These are phyloP conservation scores for Trametes cubensis DNA, from an alignment of 768 basidiomycete genomes.

Conservation along the genomic window DNA sequence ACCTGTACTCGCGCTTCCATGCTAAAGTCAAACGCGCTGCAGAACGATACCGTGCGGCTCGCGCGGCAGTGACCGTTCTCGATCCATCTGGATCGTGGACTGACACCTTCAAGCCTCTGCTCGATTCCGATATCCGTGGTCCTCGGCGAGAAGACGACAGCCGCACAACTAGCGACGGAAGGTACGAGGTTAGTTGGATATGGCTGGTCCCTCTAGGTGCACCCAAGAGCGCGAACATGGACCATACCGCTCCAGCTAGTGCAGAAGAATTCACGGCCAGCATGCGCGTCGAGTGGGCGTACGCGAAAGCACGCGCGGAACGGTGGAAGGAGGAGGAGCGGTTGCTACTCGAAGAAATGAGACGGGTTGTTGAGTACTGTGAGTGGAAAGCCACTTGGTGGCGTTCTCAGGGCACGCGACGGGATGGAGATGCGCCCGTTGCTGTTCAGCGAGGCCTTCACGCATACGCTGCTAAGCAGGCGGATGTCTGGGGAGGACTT, in stretches of 20 bases:
- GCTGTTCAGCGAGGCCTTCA: not conserved
- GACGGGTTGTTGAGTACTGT: conserved; percentile 28
- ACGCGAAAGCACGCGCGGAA: conserved; percentile 33
- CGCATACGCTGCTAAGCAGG: not conserved
- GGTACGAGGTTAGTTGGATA: conserved; percentile 20
- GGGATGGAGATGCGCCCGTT: no score
- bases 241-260: not conserved
- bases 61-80: not conserved
- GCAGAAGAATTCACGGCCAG: not conserved
- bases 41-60: not conserved
- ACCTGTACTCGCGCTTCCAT: not conserved
- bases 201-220: conserved; percentile 2
- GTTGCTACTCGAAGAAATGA: conserved; percentile 41
- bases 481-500: not conserved
- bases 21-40: not conserved
- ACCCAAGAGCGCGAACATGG: not conserved
- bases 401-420: not conserved
- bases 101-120: not conserved
- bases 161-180: conserved; percentile 11
- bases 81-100: not conserved
- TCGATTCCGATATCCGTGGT: not conserved
- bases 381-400: conserved; percentile 28
- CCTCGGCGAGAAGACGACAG: not conserved
- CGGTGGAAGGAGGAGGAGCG: conserved; percentile 41
- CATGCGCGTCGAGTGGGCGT: conserved; percentile 24